Percentiles rank a stretch among this genome's conserved stretches.
Evolutionary conservation across 1,139 yeast genomes (phyloP).

Genomic region (Hansenula lynferdii): DNA sequence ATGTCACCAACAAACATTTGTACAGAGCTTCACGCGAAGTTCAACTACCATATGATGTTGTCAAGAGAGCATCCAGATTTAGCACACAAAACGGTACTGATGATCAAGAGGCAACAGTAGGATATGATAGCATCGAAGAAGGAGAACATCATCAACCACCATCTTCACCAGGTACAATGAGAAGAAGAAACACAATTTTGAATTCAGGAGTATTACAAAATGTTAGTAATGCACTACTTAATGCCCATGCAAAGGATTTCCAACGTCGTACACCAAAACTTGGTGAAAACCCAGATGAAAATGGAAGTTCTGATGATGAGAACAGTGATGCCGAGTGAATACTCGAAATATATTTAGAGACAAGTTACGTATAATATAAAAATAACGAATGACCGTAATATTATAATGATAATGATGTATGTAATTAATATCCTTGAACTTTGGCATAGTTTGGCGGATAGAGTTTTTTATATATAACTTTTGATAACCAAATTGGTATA

Average conservation of each 20-base stretch:
- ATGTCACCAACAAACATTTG: conserved; percentile 78
- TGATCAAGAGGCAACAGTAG: conserved; percentile 9
- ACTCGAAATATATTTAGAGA: too few relatives aligned
- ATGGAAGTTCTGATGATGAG: conserved; percentile 25
- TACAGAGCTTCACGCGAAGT: conserved; percentile 85
- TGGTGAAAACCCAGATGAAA: conserved; percentile 32
- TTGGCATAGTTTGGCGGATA: conserved; percentile 98
- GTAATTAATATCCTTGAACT: conserved; percentile 63
- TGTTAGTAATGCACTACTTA: conserved; percentile 59
- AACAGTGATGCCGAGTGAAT: conserved; percentile 30
- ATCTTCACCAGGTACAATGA: neutral
- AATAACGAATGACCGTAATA: too few relatives aligned
- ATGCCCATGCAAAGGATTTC: conserved; percentile 87
- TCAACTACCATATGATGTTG: conserved; percentile 71
- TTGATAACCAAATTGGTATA: conserved; percentile 86
- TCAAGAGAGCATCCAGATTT: conserved; percentile 17
- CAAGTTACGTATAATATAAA: too few relatives aligned
- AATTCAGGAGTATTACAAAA: conserved; percentile 35
- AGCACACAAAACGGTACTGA: conserved; percentile 4
- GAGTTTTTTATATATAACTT: conserved; percentile 65
- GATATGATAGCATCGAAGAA: conserved; percentile 3
- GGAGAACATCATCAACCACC: conserved; percentile 1
- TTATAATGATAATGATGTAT: too few relatives aligned
- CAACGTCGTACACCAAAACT: conserved; percentile 40
- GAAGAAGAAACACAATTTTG: conserved; percentile 16